phyloP scores from a whole-genome alignment of 1,284 basidiomycete genomes.

The Peniophora sp. region DNA sequence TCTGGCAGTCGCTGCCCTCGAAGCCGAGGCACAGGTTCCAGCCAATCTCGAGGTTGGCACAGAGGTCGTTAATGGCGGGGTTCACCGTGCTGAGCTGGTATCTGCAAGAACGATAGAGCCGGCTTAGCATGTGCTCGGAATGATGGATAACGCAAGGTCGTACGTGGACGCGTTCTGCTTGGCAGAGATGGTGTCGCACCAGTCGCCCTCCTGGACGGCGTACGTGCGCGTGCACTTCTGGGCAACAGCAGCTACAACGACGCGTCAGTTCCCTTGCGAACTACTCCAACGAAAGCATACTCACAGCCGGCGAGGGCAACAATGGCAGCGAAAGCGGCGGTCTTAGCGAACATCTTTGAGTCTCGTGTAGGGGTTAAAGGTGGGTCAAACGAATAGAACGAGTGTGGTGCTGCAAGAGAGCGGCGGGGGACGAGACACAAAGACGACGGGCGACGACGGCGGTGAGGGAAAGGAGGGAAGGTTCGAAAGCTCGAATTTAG shows the following conservation, averaged over 20 bases:
- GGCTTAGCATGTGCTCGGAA: conserved; percentile 1
- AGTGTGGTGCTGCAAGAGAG: conserved; percentile 4
- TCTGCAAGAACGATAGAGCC: conserved; percentile 23
- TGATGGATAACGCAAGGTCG: conserved; percentile 14
- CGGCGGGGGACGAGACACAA: background rate
- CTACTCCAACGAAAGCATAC: conserved; percentile 13
- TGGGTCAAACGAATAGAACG: conserved; percentile 10
- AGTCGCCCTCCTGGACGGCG: conserved; percentile 51
- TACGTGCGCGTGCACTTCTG: conserved; percentile 52
- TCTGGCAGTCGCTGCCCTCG: conserved; percentile 22
- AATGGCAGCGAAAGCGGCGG: conserved; percentile 32
- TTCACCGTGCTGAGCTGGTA: conserved; percentile 69
- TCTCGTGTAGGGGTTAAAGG: background rate
- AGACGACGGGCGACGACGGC: background rate
- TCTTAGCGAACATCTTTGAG: conserved; percentile 36
- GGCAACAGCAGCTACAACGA: conserved; percentile 30
- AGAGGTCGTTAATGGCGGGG: conserved; percentile 32
- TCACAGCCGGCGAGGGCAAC: conserved; percentile 35
- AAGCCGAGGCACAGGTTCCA: conserved; percentile 27
- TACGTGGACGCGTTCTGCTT: conserved; percentile 61
- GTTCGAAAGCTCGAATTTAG: background rate
- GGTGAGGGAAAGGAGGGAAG: background rate
- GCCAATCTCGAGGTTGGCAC: conserved; percentile 50
- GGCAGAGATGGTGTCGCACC: conserved; percentile 63
- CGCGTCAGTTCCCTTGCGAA: conserved; percentile 6